phyloP scores from a whole-genome alignment of 176 grass and related monocot genomes.

The Areca catechu region DNA sequence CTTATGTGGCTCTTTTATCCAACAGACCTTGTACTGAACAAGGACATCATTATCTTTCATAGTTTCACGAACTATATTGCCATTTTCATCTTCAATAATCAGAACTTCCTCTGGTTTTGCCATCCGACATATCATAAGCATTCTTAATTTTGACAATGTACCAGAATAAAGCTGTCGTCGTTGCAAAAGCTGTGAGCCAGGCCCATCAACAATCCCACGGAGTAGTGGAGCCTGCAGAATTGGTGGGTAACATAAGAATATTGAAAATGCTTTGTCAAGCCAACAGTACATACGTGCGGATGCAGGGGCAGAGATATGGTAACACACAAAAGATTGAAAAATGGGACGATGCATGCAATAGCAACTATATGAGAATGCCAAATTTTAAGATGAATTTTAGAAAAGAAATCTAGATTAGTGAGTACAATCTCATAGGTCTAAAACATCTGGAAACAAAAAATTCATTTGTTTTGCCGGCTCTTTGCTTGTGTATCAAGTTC shows the following conservation, averaged over 20 bases:
- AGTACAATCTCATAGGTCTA: no score
- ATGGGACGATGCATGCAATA: no score
- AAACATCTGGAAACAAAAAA: no score
- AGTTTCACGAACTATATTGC: slow-evolving; percentile 98
- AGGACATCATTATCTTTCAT: slow-evolving; percentile 99
- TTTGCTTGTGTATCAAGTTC: no score
- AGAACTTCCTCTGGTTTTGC: slow-evolving; percentile 97
- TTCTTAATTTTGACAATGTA: slow-evolving; percentile 85
- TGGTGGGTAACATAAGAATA: not conserved
- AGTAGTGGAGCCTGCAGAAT: slow-evolving; percentile 36
- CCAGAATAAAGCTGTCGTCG: slow-evolving; percentile 83
- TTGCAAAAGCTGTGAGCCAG: slow-evolving; percentile 50
- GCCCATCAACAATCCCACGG: slow-evolving; percentile 76
- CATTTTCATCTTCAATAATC: slow-evolving; percentile 98
- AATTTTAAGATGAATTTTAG: no score
- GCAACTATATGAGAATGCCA: no score
- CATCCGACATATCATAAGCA: slow-evolving; percentile 95
- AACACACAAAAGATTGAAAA: no score
- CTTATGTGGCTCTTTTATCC: no score
- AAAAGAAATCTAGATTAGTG: no score
- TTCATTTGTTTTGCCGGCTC: no score
- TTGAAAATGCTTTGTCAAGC: not conserved
- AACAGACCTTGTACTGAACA: slow-evolving; percentile 94
- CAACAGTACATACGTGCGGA: not conserved
- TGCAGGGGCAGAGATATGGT: not conserved